Base-by-base conservation (phyloP, 1,284 basidiomycete genomes). In the Filobasidium uniguttulatum region DNA sequence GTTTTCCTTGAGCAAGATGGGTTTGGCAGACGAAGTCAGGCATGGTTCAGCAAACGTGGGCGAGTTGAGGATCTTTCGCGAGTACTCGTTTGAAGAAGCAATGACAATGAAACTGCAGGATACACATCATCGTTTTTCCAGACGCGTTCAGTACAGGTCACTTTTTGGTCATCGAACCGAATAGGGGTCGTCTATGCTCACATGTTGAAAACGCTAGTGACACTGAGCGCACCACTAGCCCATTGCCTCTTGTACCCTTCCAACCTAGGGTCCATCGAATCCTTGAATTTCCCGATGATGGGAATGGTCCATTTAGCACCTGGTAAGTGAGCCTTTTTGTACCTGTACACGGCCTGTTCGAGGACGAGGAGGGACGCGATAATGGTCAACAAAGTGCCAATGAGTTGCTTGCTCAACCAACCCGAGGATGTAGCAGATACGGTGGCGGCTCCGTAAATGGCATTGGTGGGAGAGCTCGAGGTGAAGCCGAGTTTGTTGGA, bases 201-300 rank as follows among this genome's bases (percentile, higher is more conserved):
- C 89, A 96, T 93, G 71, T 96, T 90, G 74, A 96, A 96, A 3
- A 96, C 90, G 61, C 85, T 89, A 54, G 91, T 73, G 12, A 81
- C 86, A 58, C 82, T 84, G 33, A 96, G 75, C 8, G 80, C 77
- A 49, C 87, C 90, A 31, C 82, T 80, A 61, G 83, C 74, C 88
- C 88, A 93, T 63, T 89, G 85, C 59, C 76, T 77, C 75, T 82
- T 84, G 73, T 96, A 96, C 46, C 79, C 79, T 64, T 88, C 84
- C 74, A 94, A 77, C 3, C 84, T 81, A 5, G 90, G 90, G 60
- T 82, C 78, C 72, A 90, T 72, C 15, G 85, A 90, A 65, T 93
- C 85, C 10, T 82, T 79, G 60, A 93, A 93, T 68, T 88, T 88
- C 55, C 90, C 90, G 53, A 96, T 93, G 61, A 96, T 61, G 23